These are phyloP conservation scores for Babesia gibsoni DNA, from an alignment of 169 alveolate genomes.

Conservation along the genomic window DNA sequence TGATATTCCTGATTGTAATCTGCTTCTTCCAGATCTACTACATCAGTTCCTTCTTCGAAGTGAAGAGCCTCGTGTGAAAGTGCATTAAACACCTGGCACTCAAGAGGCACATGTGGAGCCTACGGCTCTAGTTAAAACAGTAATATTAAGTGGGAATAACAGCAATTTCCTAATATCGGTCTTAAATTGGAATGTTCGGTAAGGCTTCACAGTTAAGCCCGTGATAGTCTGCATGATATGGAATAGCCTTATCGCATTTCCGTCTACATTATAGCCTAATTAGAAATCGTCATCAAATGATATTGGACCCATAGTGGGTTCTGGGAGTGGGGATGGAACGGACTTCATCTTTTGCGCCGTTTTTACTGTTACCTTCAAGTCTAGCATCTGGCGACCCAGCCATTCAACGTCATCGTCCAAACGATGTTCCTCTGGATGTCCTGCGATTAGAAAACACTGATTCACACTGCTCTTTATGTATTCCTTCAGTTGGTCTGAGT, in stretches of 20 bases:
- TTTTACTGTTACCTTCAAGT: not conserved
- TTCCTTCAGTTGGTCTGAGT: constrained; percentile 10
- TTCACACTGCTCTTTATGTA: constrained; percentile 37
- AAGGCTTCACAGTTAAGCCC: too few relatives aligned
- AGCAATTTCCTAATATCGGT: too few relatives aligned
- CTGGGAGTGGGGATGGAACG: not conserved
- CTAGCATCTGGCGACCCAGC: constrained; percentile 16
- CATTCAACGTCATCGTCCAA: constrained; percentile 43
- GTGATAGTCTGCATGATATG: too few relatives aligned
- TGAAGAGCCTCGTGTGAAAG: constrained; percentile 55
- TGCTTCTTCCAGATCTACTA: constrained; percentile 62
- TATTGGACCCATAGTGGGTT: not conserved
- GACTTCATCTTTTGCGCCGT: constrained; percentile 7
- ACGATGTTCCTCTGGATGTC: constrained; percentile 14
- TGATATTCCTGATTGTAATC: constrained; percentile 45
- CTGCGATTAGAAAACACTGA: constrained; percentile 35
- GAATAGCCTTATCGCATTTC: too few relatives aligned
- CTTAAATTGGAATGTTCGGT: too few relatives aligned
- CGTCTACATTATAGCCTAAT: too few relatives aligned
- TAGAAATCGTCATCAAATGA: constrained; percentile 61
- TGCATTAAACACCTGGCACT: too few relatives aligned
- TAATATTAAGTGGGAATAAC: too few relatives aligned
- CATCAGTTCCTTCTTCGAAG: constrained; percentile 66
- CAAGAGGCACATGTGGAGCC: too few relatives aligned
- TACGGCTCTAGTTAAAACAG: too few relatives aligned